Evolutionary conservation across 2,329 filamentous ascomycete species (phyloP), one percentile per base, ranked within the genome.

Genomic region (Colletotrichum eremochloae): DNA sequence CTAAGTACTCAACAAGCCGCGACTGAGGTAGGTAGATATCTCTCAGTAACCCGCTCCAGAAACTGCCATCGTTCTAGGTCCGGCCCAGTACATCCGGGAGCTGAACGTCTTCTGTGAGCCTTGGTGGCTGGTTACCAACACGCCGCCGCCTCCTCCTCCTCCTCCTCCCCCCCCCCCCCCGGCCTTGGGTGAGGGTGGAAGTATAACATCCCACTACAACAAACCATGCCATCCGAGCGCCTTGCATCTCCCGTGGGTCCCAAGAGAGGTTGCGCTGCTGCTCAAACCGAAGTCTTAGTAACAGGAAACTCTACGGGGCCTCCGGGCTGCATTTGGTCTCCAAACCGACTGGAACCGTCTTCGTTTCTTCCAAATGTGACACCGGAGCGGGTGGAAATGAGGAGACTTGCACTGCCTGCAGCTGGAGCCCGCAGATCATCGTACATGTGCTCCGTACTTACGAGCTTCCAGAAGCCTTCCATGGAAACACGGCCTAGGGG

Each of bases 401-500:
- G 29, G 66, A 55, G 44, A 15, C 29, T 68, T 63, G 52, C 44
- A 70, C 63, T 36, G 53, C 65, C 48, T 48, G 31, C 5, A 15
- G 15, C 33, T 52, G 33, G 44, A 24, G 20, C 12, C 50, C 33
- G 46, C 52, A 24, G 46, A 29, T 38, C n/a, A 50, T 63, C 46
- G 44, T 24, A 15, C 52, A 65, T 14, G 40, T 58, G 50, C 52
- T 38, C 57, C 50, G 38, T 48, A 52, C 20, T n/a, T 48, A 55
- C 48, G 42, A 46, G 29, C 67, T 72, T 72, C 70, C 65, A 61
- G 70, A 72, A 72, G 70, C 61, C 31, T 64, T 72, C 53, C 55
- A 44, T 42, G 55, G 67, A 71, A 63, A 46, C 58, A 53, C 42
- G 24, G 33, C n/a, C 55, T 20, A 40, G 50, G 42, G 55, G 55